Base-by-base conservation (phyloP, 768 basidiomycete genomes). In the Hypholoma fasciculare region DNA sequence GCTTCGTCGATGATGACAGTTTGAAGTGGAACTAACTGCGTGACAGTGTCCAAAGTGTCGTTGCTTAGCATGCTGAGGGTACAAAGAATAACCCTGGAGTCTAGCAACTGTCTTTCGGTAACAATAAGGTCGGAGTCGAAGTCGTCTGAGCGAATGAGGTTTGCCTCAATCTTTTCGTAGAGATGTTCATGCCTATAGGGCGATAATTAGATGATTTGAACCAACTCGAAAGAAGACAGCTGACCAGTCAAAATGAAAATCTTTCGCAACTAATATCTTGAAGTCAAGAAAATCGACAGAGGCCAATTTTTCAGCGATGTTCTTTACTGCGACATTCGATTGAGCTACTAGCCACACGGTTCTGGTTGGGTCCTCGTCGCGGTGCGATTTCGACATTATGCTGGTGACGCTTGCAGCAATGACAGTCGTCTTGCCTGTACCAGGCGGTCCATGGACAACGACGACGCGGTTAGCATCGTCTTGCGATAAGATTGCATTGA, bases 291-390 rank as follows among this genome's bases (percentile, higher is more conserved):
- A 77, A 7, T 69, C 72, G 59, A 80, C 73, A 1, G 75, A 68
- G 2, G 74, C 77, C 12, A 91, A 68, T 63, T 39, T 90, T 63
- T 89, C 88, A 17, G 89, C 89, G 61, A 91, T 88, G 61, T 90
- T 90, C 69, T 89, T 90, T 37, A 91, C 88, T 30, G 89, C 90
- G 54, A 91, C 82, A 69, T 92, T 91, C 8, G 87, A 88, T 59
- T 90, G 87, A 5, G 89, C 86, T 55, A 86, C 71, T 7, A 92
- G 76, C 85, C 87, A 92, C 12, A 89, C 71, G 0, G 81, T 76
- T 19, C 50, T 19, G 4, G 8, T 4, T 3, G 17, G 4, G 14
- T 23, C 37, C 3, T 56, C 56, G 7, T 39, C 43, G 23, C 16
- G 16, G 19, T 71, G 66, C 0, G 68, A 60, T 36, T n/a, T n/a